phyloP scores from a whole-genome alignment of 2,329 filamentous ascomycete genomes.

The Metarhizium sp. region DNA sequence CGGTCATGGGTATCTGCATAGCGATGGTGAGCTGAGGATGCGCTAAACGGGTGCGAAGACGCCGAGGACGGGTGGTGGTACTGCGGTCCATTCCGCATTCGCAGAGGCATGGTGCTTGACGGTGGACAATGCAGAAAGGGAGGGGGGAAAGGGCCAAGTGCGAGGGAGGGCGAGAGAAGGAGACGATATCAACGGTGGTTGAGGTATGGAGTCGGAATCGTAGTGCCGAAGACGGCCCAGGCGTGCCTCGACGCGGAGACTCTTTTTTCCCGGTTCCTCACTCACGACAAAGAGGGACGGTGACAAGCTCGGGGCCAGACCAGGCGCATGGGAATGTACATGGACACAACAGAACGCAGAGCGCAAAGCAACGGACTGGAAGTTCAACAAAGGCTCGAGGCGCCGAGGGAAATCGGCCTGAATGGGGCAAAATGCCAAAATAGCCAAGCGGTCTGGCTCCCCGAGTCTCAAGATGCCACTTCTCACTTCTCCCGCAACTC shows the following conservation, averaged over 20 bases:
- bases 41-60: conserved; percentile 7
- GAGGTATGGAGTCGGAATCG: background rate
- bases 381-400: background rate
- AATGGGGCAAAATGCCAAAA: background rate
- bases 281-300: background rate
- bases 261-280: background rate
- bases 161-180: background rate
- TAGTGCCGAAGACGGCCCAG: background rate
- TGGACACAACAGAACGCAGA: background rate
- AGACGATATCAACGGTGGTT: background rate
- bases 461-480: too few relatives aligned
- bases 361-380: background rate
- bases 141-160: conserved; percentile 1
- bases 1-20: conserved; percentile 44
- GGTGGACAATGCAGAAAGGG: background rate
- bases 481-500: too few relatives aligned
- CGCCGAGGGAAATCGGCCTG: background rate
- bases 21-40: conserved; percentile 24
- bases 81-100: conserved; percentile 20
- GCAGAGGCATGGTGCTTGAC: conserved; percentile 20
- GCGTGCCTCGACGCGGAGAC: background rate
- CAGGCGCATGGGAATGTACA: background rate
- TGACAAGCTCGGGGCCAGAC: background rate
- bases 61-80: conserved; percentile 14
- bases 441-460: too few relatives aligned